Percentiles rank a stretch among this genome's conserved stretches.
These are phyloP conservation scores for Conticribra guillardii DNA, from an alignment of 108 stramenopile species.

Conservation along the genomic window DNA sequence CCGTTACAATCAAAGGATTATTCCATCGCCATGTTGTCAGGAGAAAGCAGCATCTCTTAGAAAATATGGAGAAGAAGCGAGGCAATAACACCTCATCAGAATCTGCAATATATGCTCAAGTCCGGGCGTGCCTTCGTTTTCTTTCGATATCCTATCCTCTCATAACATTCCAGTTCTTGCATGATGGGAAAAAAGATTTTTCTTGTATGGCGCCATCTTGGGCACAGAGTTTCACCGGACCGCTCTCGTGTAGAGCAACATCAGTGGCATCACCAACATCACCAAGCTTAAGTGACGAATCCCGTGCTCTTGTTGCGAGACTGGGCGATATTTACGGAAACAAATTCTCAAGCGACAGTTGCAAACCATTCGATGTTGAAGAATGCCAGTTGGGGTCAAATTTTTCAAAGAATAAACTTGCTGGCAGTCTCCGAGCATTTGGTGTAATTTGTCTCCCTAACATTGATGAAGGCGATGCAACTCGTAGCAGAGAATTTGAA, in stretches of 20 bases:
- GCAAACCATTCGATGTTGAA: slow-evolving; percentile 4
- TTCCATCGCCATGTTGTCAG: slow-evolving; percentile 38
- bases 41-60: slow-evolving; percentile 14
- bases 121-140: slow-evolving; percentile 7
- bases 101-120: slow-evolving; percentile 11
- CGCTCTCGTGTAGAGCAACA: slow-evolving; percentile 10
- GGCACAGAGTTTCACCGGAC: background rate
- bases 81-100: too few relatives aligned
- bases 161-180: slow-evolving; percentile 20
- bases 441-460: slow-evolving; percentile 13
- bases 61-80: background rate
- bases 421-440: slow-evolving; percentile 18
- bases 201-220: background rate
- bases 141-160: slow-evolving; percentile 31
- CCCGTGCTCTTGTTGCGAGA: slow-evolving; percentile 15
- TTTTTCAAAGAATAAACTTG: background rate
- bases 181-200: slow-evolving; percentile 11
- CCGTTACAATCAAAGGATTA: slow-evolving; percentile 18
- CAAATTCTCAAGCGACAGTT: background rate
- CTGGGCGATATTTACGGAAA: slow-evolving; percentile 14
- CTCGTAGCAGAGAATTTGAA: slow-evolving; percentile 23
- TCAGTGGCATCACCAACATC: background rate
- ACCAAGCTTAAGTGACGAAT: slow-evolving; percentile 6
- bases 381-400: background rate
- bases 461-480: background rate